A percentile compares a stretch with the other conserved stretches of the same genome.
These are phyloP conservation scores for Nigrograna mackinnonii DNA, from an alignment of 2,329 filamentous ascomycete species.

Conservation along the genomic window DNA sequence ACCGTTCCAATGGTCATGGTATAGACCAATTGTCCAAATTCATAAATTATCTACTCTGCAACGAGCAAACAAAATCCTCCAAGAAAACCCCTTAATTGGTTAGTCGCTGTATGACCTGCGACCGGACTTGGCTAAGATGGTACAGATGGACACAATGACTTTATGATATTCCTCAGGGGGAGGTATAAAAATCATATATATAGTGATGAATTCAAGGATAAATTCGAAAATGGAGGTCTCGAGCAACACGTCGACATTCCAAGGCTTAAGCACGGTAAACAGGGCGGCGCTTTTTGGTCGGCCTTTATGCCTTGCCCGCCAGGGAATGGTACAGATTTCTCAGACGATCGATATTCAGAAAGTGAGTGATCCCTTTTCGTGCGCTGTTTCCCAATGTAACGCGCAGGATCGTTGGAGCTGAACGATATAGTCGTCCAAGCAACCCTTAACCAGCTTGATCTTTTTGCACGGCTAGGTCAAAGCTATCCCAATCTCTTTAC, in stretches of 20 bases:
- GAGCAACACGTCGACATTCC: conserved; percentile 77
- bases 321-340: conserved; percentile 70
- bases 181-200: conserved; percentile 79
- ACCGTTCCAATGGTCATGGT: no score
- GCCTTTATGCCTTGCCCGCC: conserved; percentile 77
- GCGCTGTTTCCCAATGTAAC: no score
- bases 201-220: conserved; percentile 69
- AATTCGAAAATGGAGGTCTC: conserved; percentile 73
- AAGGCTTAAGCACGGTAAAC: conserved; percentile 69
- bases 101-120: conserved; percentile 7
- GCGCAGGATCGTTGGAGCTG: conserved; percentile 8
- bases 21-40: no score
- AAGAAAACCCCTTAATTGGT: conserved; percentile 46
- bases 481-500: conserved; percentile 74
- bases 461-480: conserved; percentile 66
- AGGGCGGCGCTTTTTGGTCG: conserved; percentile 92
- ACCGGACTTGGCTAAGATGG: conserved; percentile 1
- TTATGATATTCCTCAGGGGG: conserved; percentile 72
- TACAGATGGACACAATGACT: conserved; percentile 86
- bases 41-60: conserved; percentile 25
- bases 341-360: conserved; percentile 69
- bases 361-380: conserved; percentile 57
- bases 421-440: conserved; percentile 59
- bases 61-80: conserved; percentile 37
- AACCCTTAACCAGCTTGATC: conserved; percentile 76